phyloP scores from a whole-genome alignment of 371 early-diverging fungal species.

The Choanephora cucurbitarum region DNA sequence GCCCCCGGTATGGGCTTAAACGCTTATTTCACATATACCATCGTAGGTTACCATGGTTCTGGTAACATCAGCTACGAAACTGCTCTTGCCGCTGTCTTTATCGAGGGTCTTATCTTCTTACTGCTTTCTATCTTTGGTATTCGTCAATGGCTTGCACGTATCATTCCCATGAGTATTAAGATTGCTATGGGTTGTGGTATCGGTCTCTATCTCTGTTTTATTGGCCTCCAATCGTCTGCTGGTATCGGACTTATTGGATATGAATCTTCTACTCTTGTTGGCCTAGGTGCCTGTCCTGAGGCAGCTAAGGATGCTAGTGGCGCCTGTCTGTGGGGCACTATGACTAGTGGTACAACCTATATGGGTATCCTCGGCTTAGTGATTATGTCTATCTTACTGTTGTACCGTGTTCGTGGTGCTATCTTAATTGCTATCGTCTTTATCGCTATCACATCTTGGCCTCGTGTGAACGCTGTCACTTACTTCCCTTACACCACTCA shows the following conservation, averaged over 20 bases:
- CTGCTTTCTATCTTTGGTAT: constrained; percentile 71
- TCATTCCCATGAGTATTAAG: constrained; percentile 74
- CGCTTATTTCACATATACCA: constrained; percentile 81
- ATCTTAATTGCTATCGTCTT: constrained; percentile 73
- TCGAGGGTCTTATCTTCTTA: constrained; percentile 79
- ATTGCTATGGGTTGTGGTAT: constrained; percentile 78
- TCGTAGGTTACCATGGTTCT: constrained; percentile 77
- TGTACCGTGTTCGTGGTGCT: constrained; percentile 73
- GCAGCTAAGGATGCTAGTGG: constrained; percentile 51
- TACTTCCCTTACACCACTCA: constrained; percentile 70
- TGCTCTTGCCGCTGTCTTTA: constrained; percentile 76
- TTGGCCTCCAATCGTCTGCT: constrained; percentile 74
- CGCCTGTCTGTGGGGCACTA: constrained; percentile 56
- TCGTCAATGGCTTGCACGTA: constrained; percentile 76
- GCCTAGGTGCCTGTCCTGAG: constrained; percentile 67
- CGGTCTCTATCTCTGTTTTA: constrained; percentile 74
- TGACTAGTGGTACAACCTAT: constrained; percentile 72
- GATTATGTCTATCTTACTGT: constrained; percentile 62
- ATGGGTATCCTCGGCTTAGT: constrained; percentile 77
- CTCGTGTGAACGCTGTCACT: constrained; percentile 63
- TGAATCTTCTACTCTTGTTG: constrained; percentile 66
- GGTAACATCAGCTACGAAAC: constrained; percentile 70
- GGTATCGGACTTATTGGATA: constrained; percentile 74
- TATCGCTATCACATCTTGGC: constrained; percentile 72
- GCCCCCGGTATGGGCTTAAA: constrained; percentile 83